Percentiles rank a stretch among this genome's conserved stretches.
These are phyloP conservation scores for Barnettozyma vustinii DNA, from an alignment of 805 yeast genomes.

Conservation along the genomic window DNA sequence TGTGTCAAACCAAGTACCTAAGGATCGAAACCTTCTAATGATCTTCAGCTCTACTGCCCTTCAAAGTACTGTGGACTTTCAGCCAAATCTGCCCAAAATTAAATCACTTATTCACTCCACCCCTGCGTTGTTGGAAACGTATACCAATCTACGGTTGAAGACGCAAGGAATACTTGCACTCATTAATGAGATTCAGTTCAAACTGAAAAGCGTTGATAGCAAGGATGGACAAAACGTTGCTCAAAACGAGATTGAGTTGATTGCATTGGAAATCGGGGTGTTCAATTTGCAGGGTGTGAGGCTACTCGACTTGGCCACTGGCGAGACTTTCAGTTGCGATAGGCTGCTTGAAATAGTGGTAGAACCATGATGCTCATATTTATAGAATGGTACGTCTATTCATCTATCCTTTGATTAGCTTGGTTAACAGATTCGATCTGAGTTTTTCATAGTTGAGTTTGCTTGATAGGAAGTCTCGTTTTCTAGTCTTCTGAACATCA, in stretches of 20 bases:
- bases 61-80: conserved; percentile 12
- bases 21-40: conserved; percentile 47
- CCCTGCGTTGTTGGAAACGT: conserved; percentile 27
- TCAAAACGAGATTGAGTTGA: conserved; percentile 55
- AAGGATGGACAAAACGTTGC: conserved; percentile 34
- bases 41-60: conserved; percentile 22
- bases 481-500: conserved; percentile 26
- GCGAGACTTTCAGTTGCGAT: conserved; percentile 69
- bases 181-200: conserved; percentile 60
- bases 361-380: conserved; percentile 7
- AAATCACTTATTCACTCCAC: conserved; percentile 20
- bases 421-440: conserved; percentile 28
- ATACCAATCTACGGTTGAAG: conserved; percentile 34
- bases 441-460: conserved; percentile 25
- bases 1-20: conserved; percentile 55
- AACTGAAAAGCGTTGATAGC: conserved; percentile 43
- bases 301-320: conserved; percentile 54
- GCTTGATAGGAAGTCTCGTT: conserved; percentile 22
- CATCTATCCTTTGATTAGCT: conserved; percentile 17
- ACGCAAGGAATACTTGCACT: conserved; percentile 57
- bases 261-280: conserved; percentile 62
- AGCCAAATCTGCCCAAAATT: conserved; percentile 23
- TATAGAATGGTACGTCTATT: neutral
- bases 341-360: conserved; percentile 61
- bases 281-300: conserved; percentile 60